Conservation (phyloP, 1,284 basidiomycete species). For the Tetrapyrgos nigripes region DNA sequence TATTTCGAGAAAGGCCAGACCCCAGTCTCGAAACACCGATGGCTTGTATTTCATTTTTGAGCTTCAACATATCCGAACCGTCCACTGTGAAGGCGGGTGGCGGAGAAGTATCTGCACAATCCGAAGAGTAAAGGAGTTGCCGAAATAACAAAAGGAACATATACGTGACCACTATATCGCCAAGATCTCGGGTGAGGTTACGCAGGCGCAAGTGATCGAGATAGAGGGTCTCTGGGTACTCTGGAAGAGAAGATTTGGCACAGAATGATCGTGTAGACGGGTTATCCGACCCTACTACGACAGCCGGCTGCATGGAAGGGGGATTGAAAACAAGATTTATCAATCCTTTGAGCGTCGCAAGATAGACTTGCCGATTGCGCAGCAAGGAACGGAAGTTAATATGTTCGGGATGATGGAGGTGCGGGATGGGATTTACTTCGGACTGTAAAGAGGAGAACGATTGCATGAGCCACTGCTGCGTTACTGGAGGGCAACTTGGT, state of each 20-base stretch:
- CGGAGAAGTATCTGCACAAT: slow-evolving; percentile 33
- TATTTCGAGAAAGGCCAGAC: neutral
- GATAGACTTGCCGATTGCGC: slow-evolving; percentile 59
- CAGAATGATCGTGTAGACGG: slow-evolving; percentile 39
- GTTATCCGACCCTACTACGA: slow-evolving; percentile 29
- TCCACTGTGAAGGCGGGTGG: slow-evolving; percentile 40
- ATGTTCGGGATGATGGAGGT: slow-evolving; percentile 46
- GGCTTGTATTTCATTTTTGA: slow-evolving; percentile 81
- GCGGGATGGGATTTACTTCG: slow-evolving; percentile 41
- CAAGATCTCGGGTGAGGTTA: slow-evolving; percentile 73
- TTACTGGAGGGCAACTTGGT: slow-evolving; percentile 39
- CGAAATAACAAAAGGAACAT: slow-evolving; percentile 85
- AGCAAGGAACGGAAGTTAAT: slow-evolving; percentile 49
- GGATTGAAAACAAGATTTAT: slow-evolving; percentile 75
- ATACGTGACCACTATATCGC: slow-evolving; percentile 79
- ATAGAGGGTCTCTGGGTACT: slow-evolving; percentile 84
- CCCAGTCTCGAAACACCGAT: slow-evolving; percentile 58
- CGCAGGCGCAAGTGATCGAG: slow-evolving; percentile 82
- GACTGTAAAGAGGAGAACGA: slow-evolving; percentile 36
- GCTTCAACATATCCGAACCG: slow-evolving; percentile 56
- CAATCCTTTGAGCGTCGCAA: slow-evolving; percentile 69
- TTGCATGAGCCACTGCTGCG: slow-evolving; percentile 66
- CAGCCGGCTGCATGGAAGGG: slow-evolving; percentile 36
- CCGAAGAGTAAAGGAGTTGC: slow-evolving; percentile 63
- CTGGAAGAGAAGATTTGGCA: slow-evolving; percentile 38